phyloP scores from a whole-genome alignment of 2,329 filamentous ascomycete species.

The Pyricularia sp. region DNA sequence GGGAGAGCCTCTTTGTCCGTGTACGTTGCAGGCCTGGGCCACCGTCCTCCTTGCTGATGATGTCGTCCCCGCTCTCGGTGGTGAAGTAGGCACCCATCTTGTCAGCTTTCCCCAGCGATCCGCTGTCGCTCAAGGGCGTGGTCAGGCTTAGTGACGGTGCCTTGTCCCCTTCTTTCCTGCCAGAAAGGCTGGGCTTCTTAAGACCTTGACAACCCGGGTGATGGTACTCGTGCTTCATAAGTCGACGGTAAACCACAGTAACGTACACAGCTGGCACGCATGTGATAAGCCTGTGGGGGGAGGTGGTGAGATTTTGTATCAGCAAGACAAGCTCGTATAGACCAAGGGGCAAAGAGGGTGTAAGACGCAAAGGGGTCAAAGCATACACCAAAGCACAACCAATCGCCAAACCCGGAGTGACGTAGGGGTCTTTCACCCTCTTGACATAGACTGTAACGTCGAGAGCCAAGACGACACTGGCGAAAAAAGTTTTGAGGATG shows the following conservation, averaged over 20 bases:
- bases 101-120: conserved; percentile 7
- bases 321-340: background rate
- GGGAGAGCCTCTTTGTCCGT: background rate
- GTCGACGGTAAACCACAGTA: conserved; percentile 34
- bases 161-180: conserved; percentile 38
- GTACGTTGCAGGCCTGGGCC: background rate
- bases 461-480: conserved; percentile 35
- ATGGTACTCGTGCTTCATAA: conserved; percentile 40
- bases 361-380: background rate
- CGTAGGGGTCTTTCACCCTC: conserved; percentile 35
- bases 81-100: conserved; percentile 14
- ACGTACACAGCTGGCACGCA: conserved; percentile 36
- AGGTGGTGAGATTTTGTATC: conserved; percentile 6
- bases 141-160: conserved; percentile 3
- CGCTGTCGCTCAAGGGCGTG: conserved; percentile 7
- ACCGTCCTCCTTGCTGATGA: background rate
- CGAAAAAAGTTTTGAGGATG: conserved; percentile 37
- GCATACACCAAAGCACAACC: conserved; percentile 38
- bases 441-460: conserved; percentile 41
- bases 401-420: conserved; percentile 36
- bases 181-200: conserved; percentile 27
- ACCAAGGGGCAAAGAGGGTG: background rate
- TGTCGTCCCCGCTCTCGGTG: conserved; percentile 5
- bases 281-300: conserved; percentile 27
- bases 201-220: conserved; percentile 15